Percentiles rank a stretch among this genome's conserved stretches.
Evolutionary conservation across 371 early-diverging fungal genomes (phyloP).

Genomic region (Parasitella parasitica): DNA sequence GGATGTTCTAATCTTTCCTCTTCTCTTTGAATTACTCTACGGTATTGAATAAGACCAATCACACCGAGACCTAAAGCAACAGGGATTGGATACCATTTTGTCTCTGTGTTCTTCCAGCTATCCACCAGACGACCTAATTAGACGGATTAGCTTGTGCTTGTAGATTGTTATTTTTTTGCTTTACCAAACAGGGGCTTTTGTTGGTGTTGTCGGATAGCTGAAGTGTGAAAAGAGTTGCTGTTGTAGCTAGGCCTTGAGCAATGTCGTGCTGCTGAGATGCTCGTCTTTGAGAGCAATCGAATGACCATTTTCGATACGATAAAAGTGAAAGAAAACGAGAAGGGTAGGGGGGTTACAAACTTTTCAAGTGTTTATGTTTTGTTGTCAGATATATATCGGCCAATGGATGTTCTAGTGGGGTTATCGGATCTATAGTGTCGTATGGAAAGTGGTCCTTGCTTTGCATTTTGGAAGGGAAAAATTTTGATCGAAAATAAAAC

Average conservation of each 20-base stretch:
- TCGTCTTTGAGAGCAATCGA: not conserved
- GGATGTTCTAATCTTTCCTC: slow-evolving; percentile 23
- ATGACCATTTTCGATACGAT: not conserved
- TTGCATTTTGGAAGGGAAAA: no score
- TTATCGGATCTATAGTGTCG: no score
- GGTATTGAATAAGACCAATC: slow-evolving; percentile 69
- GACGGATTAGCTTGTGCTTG: not conserved
- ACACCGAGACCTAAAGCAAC: slow-evolving; percentile 78
- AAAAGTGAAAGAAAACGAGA: not conserved
- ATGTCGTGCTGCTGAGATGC: not conserved
- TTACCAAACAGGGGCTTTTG: not conserved
- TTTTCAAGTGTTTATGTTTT: no score
- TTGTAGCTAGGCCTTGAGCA: not conserved
- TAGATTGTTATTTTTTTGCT: not conserved
- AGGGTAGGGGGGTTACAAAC: not conserved
- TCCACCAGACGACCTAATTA: slow-evolving; percentile 26
- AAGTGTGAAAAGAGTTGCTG: slow-evolving; percentile 2
- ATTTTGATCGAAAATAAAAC: no score
- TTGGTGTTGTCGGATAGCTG: not conserved
- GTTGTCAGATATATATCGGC: no score
- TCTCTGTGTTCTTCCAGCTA: slow-evolving; percentile 59
- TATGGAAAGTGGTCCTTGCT: no score
- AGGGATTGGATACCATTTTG: slow-evolving; percentile 78
- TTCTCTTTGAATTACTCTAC: slow-evolving; percentile 46
- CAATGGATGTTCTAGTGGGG: no score